Base-by-base conservation (phyloP, 179 eudicot species). In the Patellifolia procumbens region DNA sequence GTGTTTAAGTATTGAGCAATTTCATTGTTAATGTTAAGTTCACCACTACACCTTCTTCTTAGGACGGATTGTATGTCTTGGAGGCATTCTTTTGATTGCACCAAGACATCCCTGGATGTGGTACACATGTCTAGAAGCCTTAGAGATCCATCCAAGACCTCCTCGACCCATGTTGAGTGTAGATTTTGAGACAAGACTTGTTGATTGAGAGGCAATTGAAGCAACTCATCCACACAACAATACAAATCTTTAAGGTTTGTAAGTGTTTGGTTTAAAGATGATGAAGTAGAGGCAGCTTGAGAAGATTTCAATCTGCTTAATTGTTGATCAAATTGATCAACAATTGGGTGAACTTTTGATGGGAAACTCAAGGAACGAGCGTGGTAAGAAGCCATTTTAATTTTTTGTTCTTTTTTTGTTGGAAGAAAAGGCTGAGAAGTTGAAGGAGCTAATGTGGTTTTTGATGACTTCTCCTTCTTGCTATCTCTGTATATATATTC, bases 41-140 rank as follows among this genome's bases (percentile, higher is more conserved):
- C 69, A 9, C 69, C 69, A 12, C 71, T 59, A 52, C 74, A 59
- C 61, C 46, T 84, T 73, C 87, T 81, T 2, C 78, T 77, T 8
- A 84, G 51, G 3, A 58, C 51, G 5, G 82, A 81, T 26, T 58
- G 79, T 64, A 81, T 34, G 19, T 55, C 76, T 75, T 71, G 79
- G 12, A 75, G 67, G 26, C 60, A 5, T 58, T 82, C 74, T 71
- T 72, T 78, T 42, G 75, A 75, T 59, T 79, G 85, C 10, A 29
- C 42, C 61, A 78, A 70, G 37, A 70, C 60, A 51, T 79, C 85
- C 69, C 81, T 73, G 2, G 80, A 70, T 3, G 48, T 70, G 39
- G 52, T 51, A 53, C 87, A 85, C 3, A 77, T 60, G 70, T 85
- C 87, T 24, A 85, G 75, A 15, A 85, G 81, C 56, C 70, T 77